Base-by-base conservation (phyloP, 208 protist genomes). In the Plasmodiophora brassicae region DNA sequence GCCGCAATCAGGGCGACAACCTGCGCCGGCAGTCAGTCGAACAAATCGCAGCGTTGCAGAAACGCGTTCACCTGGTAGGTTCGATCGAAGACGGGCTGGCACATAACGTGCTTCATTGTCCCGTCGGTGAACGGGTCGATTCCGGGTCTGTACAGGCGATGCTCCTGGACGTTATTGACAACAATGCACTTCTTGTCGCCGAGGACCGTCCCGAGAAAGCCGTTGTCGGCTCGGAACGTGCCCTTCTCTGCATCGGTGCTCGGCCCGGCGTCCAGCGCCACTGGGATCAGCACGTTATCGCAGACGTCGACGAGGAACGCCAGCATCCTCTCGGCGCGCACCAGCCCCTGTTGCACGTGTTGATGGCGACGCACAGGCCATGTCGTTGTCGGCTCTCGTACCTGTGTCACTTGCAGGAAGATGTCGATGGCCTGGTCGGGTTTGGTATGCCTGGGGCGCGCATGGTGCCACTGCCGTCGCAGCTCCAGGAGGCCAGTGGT, bases 31-130 rank as follows among this genome's bases (percentile, higher is more conserved):
- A 28, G 14, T 28, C 20, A 57, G 50, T 25, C 50, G 20, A 28
- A 57, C n/a, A 57, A 57, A 57, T 25, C 50, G 14, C 50, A 57
- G 50, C 14, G 50, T 25, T 25, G 25, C 25, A 57, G 50, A 57
- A 28, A 57, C 14, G 25, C 20, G 14, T 38, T 32, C 14, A 78
- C 65, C 5, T 78, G 65, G 41, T 14, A 32, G 5, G 65, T 44
- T 78, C 65, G 65, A 32, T 78, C 65, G 65, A 78, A 78, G 5
- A 78, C n/a, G 5, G 65, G 65, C 65, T 78, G 65, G n/a, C 14
- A 5, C 32, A 78, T 32, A 32, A 78, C 41, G 5, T 78, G 65
- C 5, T 38, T 5, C 65, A 78, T 78, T 32, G 65, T 44, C n/a
- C 5, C n/a, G n/a, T 78, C 65, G 5, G 65, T 78, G 65, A 78